phyloP scores from a whole-genome alignment of 2,329 filamentous ascomycete species.

The Fusarium staphyleae region DNA sequence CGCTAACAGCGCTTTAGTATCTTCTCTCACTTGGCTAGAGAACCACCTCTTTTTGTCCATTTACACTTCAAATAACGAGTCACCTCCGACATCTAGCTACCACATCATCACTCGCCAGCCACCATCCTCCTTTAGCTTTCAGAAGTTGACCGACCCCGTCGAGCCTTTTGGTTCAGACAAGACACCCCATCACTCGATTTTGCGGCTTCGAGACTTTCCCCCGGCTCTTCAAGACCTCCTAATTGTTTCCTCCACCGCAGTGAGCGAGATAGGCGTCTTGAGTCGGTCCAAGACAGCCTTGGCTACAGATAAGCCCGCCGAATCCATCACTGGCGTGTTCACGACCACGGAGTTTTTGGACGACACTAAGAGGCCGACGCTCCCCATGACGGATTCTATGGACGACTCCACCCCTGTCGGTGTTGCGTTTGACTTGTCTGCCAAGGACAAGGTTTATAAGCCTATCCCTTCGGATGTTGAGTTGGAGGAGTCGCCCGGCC shows the following conservation, averaged over 20 bases:
- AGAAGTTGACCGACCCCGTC: conserved; percentile 77
- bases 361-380: conserved; percentile 75
- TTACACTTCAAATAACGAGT: conserved; percentile 71
- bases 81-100: conserved; percentile 72
- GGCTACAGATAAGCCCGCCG: conserved; percentile 64
- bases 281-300: conserved; percentile 75
- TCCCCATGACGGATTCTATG: conserved; percentile 70
- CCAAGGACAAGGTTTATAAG: conserved; percentile 76
- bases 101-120: conserved; percentile 77
- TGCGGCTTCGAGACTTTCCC: conserved; percentile 79
- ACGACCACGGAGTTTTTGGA: conserved; percentile 75
- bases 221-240: conserved; percentile 83
- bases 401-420: conserved; percentile 81
- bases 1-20: conserved; percentile 59
- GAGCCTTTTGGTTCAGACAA: conserved; percentile 72
- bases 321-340: conserved; percentile 71
- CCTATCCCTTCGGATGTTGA: conserved; percentile 80
- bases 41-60: conserved; percentile 84
- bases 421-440: conserved; percentile 82
- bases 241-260: conserved; percentile 81
- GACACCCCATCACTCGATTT: conserved; percentile 77
- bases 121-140: conserved; percentile 69
- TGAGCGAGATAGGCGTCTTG: conserved; percentile 79
- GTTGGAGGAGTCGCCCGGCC: conserved; percentile 78
- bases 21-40: conserved; percentile 85